Evolutionary conservation across 2,329 filamentous ascomycete genomes (phyloP).

Genomic region (Capronia americana): DNA sequence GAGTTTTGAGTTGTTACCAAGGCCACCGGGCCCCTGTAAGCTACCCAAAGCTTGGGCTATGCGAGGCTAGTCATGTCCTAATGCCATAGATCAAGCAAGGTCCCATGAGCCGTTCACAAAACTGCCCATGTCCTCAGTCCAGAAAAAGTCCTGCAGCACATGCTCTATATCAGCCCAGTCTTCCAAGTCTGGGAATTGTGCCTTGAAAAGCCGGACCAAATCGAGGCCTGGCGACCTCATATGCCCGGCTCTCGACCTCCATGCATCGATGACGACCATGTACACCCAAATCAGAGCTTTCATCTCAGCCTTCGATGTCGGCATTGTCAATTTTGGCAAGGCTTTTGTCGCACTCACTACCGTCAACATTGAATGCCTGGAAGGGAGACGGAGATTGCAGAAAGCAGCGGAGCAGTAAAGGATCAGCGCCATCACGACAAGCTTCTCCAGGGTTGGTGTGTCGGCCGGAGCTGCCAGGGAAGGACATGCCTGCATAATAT

Average conservation of each 20-base stretch:
- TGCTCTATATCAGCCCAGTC: background rate
- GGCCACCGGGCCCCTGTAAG: too few relatives aligned
- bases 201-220: conserved; percentile 5
- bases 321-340: background rate
- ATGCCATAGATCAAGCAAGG: background rate
- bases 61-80: background rate
- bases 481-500: conserved; percentile 4
- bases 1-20: background rate
- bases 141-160: background rate
- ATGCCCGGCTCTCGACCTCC: conserved; percentile 1
- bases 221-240: background rate
- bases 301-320: background rate
- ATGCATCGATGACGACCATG: conserved; percentile 10
- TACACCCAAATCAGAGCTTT: conserved; percentile 17
- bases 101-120: conserved; percentile 2
- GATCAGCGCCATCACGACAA: conserved; percentile 5
- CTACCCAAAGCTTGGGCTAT: background rate
- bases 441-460: conserved; percentile 6
- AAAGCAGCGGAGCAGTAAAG: conserved; percentile 11
- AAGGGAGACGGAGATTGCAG: conserved; percentile 4
- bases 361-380: background rate
- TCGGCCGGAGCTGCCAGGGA: background rate
- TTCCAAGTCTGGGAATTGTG: background rate
- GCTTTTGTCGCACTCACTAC: background rate
- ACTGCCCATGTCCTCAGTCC: background rate